phyloP scores from a whole-genome alignment of 176 grass and related monocot species.

The Aegilops speltoides region DNA sequence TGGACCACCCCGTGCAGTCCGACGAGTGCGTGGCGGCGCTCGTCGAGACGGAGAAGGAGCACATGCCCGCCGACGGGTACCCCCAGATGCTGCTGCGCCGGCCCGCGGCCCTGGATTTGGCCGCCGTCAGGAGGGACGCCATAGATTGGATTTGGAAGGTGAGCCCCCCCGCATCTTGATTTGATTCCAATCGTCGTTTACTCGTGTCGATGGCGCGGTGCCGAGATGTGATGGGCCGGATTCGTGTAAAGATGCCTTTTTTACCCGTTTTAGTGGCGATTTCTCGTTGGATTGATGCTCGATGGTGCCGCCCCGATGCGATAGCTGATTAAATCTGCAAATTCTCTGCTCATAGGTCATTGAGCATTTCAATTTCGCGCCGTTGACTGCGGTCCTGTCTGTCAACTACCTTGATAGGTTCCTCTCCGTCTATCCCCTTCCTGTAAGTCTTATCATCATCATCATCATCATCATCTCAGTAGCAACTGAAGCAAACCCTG shows the following conservation, averaged over 20 bases:
- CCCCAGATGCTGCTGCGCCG: slow-evolving; percentile 55
- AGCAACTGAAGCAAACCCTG: slow-evolving; percentile 3
- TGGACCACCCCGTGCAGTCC: slow-evolving; percentile 59
- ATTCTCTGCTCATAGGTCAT: slow-evolving; percentile 64
- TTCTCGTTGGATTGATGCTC: slow-evolving; percentile 20
- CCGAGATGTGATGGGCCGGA: slow-evolving; percentile 23
- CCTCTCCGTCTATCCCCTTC: slow-evolving; percentile 71
- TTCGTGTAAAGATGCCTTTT: slow-evolving; percentile 31
- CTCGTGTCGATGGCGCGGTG: background rate
- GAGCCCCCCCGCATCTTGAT: slow-evolving; percentile 12
- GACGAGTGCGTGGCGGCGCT: slow-evolving; percentile 69
- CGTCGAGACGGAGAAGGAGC: slow-evolving; percentile 56
- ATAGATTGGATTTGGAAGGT: slow-evolving; percentile 99
- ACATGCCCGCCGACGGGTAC: slow-evolving; percentile 70
- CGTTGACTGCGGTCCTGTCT: slow-evolving; percentile 78
- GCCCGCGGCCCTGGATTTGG: slow-evolving; percentile 59
- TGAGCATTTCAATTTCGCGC: slow-evolving; percentile 81
- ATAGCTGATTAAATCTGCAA: slow-evolving; percentile 44
- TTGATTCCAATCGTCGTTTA: slow-evolving; percentile 26
- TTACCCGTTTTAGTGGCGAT: slow-evolving; percentile 17
- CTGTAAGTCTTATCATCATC: slow-evolving; percentile 56
- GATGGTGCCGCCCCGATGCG: background rate
- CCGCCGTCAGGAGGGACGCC: slow-evolving; percentile 66
- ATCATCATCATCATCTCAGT: background rate
- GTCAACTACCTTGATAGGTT: slow-evolving; percentile 95